phyloP scores from a whole-genome alignment of 2,329 filamentous ascomycete species.

The Stylonectria norvegica region DNA sequence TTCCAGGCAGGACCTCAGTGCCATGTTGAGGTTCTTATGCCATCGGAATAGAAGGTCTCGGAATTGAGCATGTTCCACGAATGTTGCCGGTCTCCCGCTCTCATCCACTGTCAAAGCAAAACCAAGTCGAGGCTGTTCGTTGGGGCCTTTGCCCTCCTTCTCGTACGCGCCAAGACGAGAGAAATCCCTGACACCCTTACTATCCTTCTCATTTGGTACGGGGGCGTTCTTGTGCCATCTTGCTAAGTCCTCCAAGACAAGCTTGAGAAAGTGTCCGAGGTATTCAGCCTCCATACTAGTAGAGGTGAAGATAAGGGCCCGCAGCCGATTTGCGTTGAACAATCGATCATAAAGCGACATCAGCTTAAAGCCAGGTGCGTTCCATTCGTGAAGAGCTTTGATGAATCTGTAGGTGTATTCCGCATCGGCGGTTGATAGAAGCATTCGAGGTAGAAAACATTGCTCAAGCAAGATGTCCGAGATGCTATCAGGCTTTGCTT shows the following conservation, averaged over 20 bases:
- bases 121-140: conserved; percentile 62
- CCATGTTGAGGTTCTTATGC: conserved; percentile 78
- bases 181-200: conserved; percentile 37
- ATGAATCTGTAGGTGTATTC: conserved; percentile 86
- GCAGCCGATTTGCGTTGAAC: conserved; percentile 77
- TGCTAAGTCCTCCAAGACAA: conserved; percentile 74
- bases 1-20: conserved; percentile 77
- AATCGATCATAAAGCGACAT: conserved; percentile 79
- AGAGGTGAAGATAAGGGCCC: conserved; percentile 80
- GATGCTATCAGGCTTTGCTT: conserved; percentile 61
- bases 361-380: conserved; percentile 81
- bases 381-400: conserved; percentile 80
- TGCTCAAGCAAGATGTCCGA: conserved; percentile 81
- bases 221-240: conserved; percentile 78
- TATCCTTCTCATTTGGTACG: conserved; percentile 40
- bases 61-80: conserved; percentile 83
- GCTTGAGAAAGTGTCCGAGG: conserved; percentile 84
- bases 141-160: conserved; percentile 62
- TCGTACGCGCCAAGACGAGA: conserved; percentile 73
- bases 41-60: conserved; percentile 82
- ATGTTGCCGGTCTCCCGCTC: conserved; percentile 61
- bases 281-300: conserved; percentile 90
- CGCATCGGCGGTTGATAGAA: conserved; percentile 81
- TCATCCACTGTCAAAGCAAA: conserved; percentile 73
- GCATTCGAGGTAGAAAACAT: conserved; percentile 83